A percentile compares a stretch with the other conserved stretches of the same genome.
Conservation (phyloP, 2,329 filamentous ascomycete genomes). For the Monilinia laxa region DNA sequence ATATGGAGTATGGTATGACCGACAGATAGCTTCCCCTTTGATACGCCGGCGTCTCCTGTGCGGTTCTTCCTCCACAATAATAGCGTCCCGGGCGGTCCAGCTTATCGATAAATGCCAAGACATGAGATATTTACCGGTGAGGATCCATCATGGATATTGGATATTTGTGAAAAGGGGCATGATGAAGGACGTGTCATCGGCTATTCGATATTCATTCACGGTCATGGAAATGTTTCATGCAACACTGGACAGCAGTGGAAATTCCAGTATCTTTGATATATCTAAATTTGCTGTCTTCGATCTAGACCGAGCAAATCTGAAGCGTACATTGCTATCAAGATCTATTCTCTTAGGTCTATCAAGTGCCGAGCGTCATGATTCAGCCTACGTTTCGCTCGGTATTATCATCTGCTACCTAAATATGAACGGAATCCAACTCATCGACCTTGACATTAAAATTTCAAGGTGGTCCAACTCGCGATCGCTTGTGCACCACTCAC, state of each 20-base stretch:
- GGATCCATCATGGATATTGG: neutral
- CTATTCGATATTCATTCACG: neutral
- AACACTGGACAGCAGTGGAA: neutral
- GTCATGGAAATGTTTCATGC: slow-evolving; percentile 6
- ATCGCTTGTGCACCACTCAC: neutral
- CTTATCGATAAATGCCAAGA: slow-evolving; percentile 8
- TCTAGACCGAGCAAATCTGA: neutral
- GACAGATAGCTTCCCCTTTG: neutral
- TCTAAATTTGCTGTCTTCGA: neutral
- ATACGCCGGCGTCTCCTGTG: slow-evolving; percentile 3
- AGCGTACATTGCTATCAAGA: no score
- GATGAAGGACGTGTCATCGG: neutral
- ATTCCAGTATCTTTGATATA: no score
- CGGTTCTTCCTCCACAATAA: slow-evolving; percentile 5
- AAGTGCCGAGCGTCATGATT: no score
- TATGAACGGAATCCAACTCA: no score
- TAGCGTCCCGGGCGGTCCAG: neutral
- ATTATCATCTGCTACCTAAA: no score
- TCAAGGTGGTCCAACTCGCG: no score
- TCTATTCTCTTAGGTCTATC: no score
- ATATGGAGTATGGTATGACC: no score
- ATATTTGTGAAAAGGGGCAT: slow-evolving; percentile 8
- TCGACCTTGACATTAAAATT: no score
- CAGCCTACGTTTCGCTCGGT: no score
- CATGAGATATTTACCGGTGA: neutral